These are phyloP conservation scores for Neurospora tetraspora DNA, from an alignment of 495 filamentous ascomycete genomes.

Conservation along the genomic window DNA sequence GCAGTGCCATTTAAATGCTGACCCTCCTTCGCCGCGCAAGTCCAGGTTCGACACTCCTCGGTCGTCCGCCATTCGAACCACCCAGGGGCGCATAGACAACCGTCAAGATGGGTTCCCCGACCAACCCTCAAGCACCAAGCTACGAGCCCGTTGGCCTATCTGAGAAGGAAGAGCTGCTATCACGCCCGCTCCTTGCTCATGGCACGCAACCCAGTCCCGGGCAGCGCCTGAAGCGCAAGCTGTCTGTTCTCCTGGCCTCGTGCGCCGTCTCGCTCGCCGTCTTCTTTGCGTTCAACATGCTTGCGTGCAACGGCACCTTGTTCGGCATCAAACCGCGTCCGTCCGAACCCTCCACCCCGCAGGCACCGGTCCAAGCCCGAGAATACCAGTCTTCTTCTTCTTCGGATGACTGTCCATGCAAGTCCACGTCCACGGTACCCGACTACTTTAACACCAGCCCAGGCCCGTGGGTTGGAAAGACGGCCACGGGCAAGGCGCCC, in stretches of 20 bases:
- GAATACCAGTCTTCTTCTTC: background rate
- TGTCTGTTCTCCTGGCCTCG: background rate
- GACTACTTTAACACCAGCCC: constrained; percentile 47
- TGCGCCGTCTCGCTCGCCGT: constrained; percentile 9
- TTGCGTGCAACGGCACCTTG: constrained; percentile 6
- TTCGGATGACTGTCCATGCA: constrained; percentile 8
- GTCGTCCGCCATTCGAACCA: background rate
- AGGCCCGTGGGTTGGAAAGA: constrained; percentile 39
- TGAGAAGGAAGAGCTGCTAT: background rate
- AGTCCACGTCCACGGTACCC: constrained; percentile 23
- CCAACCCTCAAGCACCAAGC: background rate
- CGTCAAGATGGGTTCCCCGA: background rate
- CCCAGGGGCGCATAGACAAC: background rate
- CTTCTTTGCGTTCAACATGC: constrained; percentile 6
- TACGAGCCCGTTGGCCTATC: constrained; percentile 8
- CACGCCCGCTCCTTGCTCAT: background rate
- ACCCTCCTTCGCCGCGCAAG: background rate
- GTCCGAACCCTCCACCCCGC: background rate
- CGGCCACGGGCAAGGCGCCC: constrained; percentile 44
- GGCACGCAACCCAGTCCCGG: background rate
- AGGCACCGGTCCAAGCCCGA: background rate
- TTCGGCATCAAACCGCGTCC: constrained; percentile 2
- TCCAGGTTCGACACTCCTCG: background rate
- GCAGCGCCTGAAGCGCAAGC: background rate
- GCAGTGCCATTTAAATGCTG: background rate